Conservation (phyloP, 2,329 filamentous ascomycete genomes). For the Neopestalotiopsis clavispora region DNA sequence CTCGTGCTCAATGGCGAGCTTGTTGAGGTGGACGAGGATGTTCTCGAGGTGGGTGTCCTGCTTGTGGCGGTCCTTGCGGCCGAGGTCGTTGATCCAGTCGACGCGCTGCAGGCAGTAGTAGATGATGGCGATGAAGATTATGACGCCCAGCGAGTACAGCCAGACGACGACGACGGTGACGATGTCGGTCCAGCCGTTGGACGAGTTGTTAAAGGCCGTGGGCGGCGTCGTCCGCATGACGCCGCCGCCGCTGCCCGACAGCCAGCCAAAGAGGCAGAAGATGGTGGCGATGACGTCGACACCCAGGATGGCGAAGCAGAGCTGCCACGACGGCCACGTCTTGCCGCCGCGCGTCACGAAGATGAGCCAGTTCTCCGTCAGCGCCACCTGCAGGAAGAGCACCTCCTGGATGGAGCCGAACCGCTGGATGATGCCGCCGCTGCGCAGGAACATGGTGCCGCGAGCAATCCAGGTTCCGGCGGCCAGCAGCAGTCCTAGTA, state of each 20-base stretch:
- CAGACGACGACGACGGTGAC: slow-evolving; percentile 70
- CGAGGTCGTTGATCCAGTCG: slow-evolving; percentile 63
- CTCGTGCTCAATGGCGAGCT: slow-evolving; percentile 52
- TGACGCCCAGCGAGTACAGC: slow-evolving; percentile 70
- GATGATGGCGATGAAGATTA: slow-evolving; percentile 68
- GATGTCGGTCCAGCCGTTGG: slow-evolving; percentile 49
- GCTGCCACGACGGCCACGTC: slow-evolving; percentile 77
- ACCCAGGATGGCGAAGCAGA: slow-evolving; percentile 71
- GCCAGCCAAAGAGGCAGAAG: slow-evolving; percentile 78
- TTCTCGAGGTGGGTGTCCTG: slow-evolving; percentile 71
- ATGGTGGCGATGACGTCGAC: slow-evolving; percentile 75
- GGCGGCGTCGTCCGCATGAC: slow-evolving; percentile 36
- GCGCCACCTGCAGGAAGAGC: slow-evolving; percentile 73
- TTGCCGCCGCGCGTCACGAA: slow-evolving; percentile 76
- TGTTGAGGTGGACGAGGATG: slow-evolving; percentile 67
- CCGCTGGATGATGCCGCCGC: slow-evolving; percentile 76
- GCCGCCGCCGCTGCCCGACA: slow-evolving; percentile 46
- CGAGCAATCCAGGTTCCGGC: slow-evolving; percentile 75
- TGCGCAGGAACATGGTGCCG: slow-evolving; percentile 69
- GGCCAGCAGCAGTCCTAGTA: slow-evolving; percentile 72
- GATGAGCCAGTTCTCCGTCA: slow-evolving; percentile 81
- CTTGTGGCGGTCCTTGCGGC: slow-evolving; percentile 64
- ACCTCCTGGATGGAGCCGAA: slow-evolving; percentile 77
- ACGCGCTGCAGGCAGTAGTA: slow-evolving; percentile 67
- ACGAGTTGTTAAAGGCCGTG: slow-evolving; percentile 38